These are phyloP conservation scores for Volvariella volvacea DNA, from an alignment of 1,284 basidiomycete genomes.

Conservation along the genomic window DNA sequence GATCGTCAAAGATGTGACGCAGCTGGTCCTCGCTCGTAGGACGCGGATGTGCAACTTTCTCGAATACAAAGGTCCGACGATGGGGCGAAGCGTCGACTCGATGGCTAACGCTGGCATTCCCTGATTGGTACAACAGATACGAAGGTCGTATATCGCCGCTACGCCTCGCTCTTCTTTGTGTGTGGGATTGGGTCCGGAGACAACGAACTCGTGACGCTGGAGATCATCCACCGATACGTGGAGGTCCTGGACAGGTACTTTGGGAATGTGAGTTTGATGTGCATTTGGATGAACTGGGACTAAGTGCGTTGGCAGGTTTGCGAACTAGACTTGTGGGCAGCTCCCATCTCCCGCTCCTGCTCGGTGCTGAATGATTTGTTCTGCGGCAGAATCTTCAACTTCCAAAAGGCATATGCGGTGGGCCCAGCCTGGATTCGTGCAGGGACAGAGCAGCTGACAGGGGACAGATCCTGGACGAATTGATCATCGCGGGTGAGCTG, in stretches of 20 bases:
- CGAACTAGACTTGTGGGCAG: conserved; percentile 88
- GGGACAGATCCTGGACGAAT: conserved; percentile 83
- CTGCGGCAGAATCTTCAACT: conserved; percentile 96
- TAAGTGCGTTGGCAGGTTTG: conserved; percentile 60
- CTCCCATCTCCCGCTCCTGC: conserved; percentile 2
- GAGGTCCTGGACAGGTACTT: conserved; percentile 99
- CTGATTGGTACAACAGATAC: conserved; percentile 47
- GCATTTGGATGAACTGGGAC: conserved; percentile 13
- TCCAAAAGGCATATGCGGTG: conserved; percentile 95
- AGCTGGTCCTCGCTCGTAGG: conserved; percentile 91
- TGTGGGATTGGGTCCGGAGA: conserved; percentile 85
- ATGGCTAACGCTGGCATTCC: too few species aligned
- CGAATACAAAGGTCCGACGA: conserved; percentile 86
- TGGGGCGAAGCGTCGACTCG: conserved; percentile 4
- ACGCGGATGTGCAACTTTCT: conserved; percentile 99
- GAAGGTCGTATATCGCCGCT: conserved; percentile 96
- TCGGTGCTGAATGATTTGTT: conserved; percentile 4
- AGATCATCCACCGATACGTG: conserved; percentile 98
- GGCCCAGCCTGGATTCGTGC: conserved; percentile 38
- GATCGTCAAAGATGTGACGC: conserved; percentile 99
- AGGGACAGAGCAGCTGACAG: too few species aligned
- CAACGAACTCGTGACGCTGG: conserved; percentile 91
- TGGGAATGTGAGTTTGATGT: conserved; percentile 71
- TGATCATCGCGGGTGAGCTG: conserved; percentile 96
- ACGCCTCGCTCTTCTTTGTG: conserved; percentile 98